phyloP scores from a whole-genome alignment of 306 rosid genomes.

The peach (Prunus persica) region Prunus_persica_NCBIv2 NC_034016.1:12754001-12754500 shows the following conservation, averaged over 20 bases:
- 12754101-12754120: background rate
- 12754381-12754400: conserved; percentile 20
- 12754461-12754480: conserved; percentile 39
- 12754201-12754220: conserved; percentile 28
- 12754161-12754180: conserved; percentile 39
- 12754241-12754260: conserved; percentile 44
- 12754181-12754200: conserved; percentile 43
- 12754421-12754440: conserved; percentile 42
- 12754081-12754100: background rate
- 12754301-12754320: background rate
- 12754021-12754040: background rate
- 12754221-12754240: conserved; percentile 30
- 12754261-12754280: background rate
- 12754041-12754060: background rate
- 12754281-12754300: background rate
- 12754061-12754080: background rate
- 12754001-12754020: too few species aligned
- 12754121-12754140: conserved; percentile 35
- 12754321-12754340: background rate
- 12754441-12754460: conserved; percentile 43
- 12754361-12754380: conserved; percentile 31
- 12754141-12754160: conserved; percentile 35
- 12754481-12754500: conserved; percentile 26
- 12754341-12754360: conserved; percentile 28
- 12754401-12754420: conserved; percentile 33